Evolutionary conservation across 2,329 filamentous ascomycete species (phyloP).

Genomic region (Lachnellula occidentalis): DNA sequence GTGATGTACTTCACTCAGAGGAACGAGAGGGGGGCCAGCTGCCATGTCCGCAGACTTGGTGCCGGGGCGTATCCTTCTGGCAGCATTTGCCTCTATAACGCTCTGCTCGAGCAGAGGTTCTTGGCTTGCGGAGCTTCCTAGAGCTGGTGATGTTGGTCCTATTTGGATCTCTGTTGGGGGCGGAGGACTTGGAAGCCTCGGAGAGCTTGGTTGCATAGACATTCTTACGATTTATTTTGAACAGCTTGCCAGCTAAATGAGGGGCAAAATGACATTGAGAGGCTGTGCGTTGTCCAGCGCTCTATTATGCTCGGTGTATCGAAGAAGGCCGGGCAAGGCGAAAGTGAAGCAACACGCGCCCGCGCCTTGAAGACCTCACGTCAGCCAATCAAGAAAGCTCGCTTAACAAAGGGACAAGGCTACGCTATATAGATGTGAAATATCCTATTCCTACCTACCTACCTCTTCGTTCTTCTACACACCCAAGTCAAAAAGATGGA

Average conservation of each 20-base stretch:
- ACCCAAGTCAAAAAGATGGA: conserved; percentile 43
- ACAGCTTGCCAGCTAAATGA: conserved; percentile 4
- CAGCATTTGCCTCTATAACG: conserved; percentile 66
- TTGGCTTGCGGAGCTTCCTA: conserved; percentile 56
- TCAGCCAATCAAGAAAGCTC: not conserved
- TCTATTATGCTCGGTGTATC: not conserved
- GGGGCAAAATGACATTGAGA: not conserved
- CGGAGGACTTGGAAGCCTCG: conserved; percentile 88
- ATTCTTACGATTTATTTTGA: conserved; percentile 33
- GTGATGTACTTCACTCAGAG: conserved; percentile 68
- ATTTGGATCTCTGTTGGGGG: conserved; percentile 94
- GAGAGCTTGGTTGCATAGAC: conserved; percentile 68
- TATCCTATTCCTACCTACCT: not conserved
- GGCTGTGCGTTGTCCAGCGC: not conserved
- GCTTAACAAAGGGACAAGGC: not conserved
- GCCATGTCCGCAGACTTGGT: conserved; percentile 92
- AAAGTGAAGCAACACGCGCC: not conserved
- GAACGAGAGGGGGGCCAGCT: conserved; percentile 80
- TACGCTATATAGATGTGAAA: not conserved
- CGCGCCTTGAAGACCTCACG: not conserved
- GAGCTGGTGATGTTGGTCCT: conserved; percentile 67
- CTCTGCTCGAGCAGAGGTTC: conserved; percentile 52
- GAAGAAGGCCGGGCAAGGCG: too few species aligned
- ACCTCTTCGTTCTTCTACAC: not conserved
- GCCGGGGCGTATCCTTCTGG: conserved; percentile 82